Evolutionary conservation across 2,329 filamentous ascomycete genomes (phyloP), one percentile per base, ranked within the genome.

Genomic region (Alternaria gansuensis): DNA sequence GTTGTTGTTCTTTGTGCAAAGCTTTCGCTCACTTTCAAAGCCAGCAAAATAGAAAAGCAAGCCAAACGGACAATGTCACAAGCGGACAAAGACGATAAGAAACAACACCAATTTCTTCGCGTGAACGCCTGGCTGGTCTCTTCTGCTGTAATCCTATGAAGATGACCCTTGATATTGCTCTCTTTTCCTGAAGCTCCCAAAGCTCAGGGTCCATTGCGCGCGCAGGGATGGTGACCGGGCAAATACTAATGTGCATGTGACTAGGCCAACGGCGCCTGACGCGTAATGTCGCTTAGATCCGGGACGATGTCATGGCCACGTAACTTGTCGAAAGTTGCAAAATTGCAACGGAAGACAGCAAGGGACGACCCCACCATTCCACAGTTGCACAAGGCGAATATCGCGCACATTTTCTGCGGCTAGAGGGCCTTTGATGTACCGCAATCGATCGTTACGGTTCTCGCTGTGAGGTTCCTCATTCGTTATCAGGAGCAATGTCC

Each of bases 31-130:
- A 14, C 21, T 24, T 34, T 56, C 48, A 57, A 57, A 57, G 60
- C 50, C 28, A 34, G 34, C 31, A 48, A 45, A 37, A 40, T 8
- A 28, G 10, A n/a, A 36, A 54, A 50, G 34, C 49, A 51, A 54
- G 50, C 29, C 13, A 46, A 26, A 40, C 36, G 23, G 29, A 57
- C 41, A 57, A 49, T 54, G 24, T 33, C 26, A 57, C 44, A 57
- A 54, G 26, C 26, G 6, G 26, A 62, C 61, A 62, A 66, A 55
- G 63, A 41, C 11, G 2, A n/a, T 24, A 24, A 8, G n/a, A 41
- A 28, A 53, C 51, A 44, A 51, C 48, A 13, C 13, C 13, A 5
- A 40, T 46, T 17, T 41, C 24, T 9, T 10, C 11, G 33, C 5
- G n/a, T 6, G 28, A 11, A 9, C 23, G 14, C 24, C 24, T 28